Conservation (phyloP, 2,329 filamentous ascomycete genomes). For the Ceratocystis destructans region DNA sequence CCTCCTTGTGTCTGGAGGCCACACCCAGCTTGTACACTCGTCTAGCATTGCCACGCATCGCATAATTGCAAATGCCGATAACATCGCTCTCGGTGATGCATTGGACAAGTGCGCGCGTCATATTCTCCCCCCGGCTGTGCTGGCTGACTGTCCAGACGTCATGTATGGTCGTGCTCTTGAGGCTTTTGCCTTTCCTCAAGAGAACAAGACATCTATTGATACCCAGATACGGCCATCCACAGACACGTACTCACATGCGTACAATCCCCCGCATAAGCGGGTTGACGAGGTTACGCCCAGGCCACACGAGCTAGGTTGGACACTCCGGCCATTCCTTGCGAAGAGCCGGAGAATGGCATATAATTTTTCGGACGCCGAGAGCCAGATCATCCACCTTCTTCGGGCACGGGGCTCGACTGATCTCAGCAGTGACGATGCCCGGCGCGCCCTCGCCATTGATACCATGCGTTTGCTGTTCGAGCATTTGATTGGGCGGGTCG, state of each 20-base stretch:
- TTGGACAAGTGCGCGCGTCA: conserved; percentile 75
- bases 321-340: conserved; percentile 51
- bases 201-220: conserved; percentile 18
- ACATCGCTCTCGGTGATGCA: conserved; percentile 79
- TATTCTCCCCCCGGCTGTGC: conserved; percentile 50
- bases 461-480: conserved; percentile 75
- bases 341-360: conserved; percentile 46
- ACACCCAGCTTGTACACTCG: conserved; percentile 75
- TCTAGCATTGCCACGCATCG: conserved; percentile 51
- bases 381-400: conserved; percentile 45
- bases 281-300: conserved; percentile 41
- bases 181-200: conserved; percentile 55
- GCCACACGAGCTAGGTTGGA: conserved; percentile 41
- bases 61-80: conserved; percentile 58
- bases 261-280: conserved; percentile 44
- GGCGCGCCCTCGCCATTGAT: conserved; percentile 54
- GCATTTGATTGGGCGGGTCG: conserved; percentile 62
- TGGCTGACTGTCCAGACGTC: conserved; percentile 44
- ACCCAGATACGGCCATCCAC: background rate
- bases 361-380: conserved; percentile 61
- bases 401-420: conserved; percentile 30
- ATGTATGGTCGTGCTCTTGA: conserved; percentile 77
- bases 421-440: conserved; percentile 32
- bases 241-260: conserved; percentile 31
- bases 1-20: conserved; percentile 80